These are phyloP conservation scores for Oenanthe sinensis DNA, from an alignment of 129 eudicot species.

Conservation along the genomic window DNA sequence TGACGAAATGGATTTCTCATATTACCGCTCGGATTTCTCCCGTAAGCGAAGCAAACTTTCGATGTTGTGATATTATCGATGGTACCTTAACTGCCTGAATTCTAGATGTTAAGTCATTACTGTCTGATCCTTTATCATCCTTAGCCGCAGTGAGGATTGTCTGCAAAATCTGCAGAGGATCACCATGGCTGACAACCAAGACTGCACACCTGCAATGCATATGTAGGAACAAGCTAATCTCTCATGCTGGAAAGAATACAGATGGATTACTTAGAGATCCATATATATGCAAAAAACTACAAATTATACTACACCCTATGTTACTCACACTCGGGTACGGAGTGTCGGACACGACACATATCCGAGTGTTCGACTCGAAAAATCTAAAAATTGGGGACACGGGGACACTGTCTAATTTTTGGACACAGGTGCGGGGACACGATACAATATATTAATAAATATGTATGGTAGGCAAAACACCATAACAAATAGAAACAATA, in stretches of 20 bases:
- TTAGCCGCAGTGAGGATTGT: conserved; percentile 59
- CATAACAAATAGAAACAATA: no score
- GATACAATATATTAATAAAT: no score
- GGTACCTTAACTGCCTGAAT: conserved; percentile 41
- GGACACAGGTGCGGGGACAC: no score
- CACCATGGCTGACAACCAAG: conserved; percentile 91
- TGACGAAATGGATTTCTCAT: neutral
- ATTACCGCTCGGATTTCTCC: conserved; percentile 63
- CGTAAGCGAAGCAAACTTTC: conserved; percentile 62
- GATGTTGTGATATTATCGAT: conserved; percentile 61
- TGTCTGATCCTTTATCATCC: conserved; percentile 22
- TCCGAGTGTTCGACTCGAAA: no score
- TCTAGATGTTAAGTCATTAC: conserved; percentile 42
- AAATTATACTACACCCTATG: neutral
- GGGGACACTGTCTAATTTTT: no score
- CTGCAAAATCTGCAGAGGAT: conserved; percentile 90
- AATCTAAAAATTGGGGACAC: no score
- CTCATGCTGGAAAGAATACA: neutral
- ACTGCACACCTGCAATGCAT: conserved; percentile 53
- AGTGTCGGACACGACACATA: no score
- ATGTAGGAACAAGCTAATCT: neutral
- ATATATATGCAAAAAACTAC: neutral
- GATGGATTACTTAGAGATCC: neutral
- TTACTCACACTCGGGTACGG: no score
- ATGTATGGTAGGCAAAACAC: no score